These are phyloP conservation scores for Zoysia matrella DNA, from an alignment of 202 grass and related monocot species.

Conservation along the genomic window DNA sequence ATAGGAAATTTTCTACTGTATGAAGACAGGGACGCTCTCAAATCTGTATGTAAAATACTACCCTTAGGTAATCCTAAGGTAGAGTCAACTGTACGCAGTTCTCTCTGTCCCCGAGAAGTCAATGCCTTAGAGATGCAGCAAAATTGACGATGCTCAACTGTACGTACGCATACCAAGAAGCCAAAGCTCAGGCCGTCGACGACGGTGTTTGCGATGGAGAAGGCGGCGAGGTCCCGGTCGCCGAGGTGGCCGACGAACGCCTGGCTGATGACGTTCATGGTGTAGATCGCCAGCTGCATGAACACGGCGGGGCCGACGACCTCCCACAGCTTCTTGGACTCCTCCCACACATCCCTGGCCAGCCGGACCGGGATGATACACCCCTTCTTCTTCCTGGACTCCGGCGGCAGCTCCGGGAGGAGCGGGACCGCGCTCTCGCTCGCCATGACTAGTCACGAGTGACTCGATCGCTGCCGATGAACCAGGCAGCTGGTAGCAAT, in stretches of 20 bases:
- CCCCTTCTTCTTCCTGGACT: neutral
- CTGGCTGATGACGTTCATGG: conserved; percentile 55
- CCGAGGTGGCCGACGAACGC: conserved; percentile 67
- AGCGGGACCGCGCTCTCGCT: conserved; percentile 19
- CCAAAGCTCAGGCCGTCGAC: conserved; percentile 60
- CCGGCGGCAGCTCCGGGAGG: neutral
- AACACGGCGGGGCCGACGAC: conserved; percentile 63
- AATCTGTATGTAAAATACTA: no score
- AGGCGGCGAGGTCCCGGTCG: conserved; percentile 61
- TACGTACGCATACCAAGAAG: conserved; percentile 37
- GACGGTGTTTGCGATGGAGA: conserved; percentile 58
- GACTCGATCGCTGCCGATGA: no score
- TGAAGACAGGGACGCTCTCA: no score
- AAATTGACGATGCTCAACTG: no score
- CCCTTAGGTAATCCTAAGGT: no score
- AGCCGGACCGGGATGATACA: neutral
- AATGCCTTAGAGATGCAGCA: no score
- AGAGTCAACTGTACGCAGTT: no score
- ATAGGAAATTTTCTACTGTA: no score
- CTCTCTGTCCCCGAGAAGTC: no score
- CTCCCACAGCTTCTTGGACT: conserved; percentile 65
- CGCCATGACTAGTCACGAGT: neutral
- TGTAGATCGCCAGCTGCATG: conserved; percentile 37
- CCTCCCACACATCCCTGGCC: conserved; percentile 41
- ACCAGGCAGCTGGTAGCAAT: no score